Base-by-base conservation (phyloP, 768 basidiomycete species). In the Tricholoma matsutake region DNA sequence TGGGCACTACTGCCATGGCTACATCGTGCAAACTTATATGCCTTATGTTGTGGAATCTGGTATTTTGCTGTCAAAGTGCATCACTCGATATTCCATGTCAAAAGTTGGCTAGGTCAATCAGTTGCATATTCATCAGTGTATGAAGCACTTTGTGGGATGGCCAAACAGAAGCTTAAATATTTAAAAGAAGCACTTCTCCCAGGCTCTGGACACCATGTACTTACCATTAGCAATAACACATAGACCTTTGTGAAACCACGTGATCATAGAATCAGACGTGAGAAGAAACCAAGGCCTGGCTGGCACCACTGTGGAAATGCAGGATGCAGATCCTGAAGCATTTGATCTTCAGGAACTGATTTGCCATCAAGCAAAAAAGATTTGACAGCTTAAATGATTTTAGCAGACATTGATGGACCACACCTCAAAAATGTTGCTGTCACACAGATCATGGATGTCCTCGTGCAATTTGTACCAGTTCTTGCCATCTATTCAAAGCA, bases 31-130 rank as follows among this genome's bases (percentile, higher is more conserved):
- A 67, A 56, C 58, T 29, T 63, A 10, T 63, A 59, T 39, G 25
- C 61, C 9, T 25, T 68, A 10, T 68, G 67, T 39, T 59, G 47
- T 35, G 67, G 65, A 0, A 60, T 68, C 31, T 68, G 67, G 65
- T 52, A 60, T 1, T 67, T 68, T 52, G 57, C 67, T 31, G 41
- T 60, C 10, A 64, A 63, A 47, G 67, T 65, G 14, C 62, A 58
- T 14, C 51, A 58, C 4, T 61, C 65, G 4, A 37, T 68, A 20
- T 69, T 56, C 29, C 59, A 61, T 6, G 64, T 69, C 16, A 61
- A 67, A 55, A 65, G 62, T 56, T 57, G 63, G 5, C 53, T 69
- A 2, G 68, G 58, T 10, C 62, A 59, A 22, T 62, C 65, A 8
- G 63, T 67, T 55, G 58, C 63, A 1, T 61, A 57, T 58, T 59